Base-by-base conservation (phyloP, 2,329 filamentous ascomycete genomes). In the Sporothrix curviconia region DNA sequence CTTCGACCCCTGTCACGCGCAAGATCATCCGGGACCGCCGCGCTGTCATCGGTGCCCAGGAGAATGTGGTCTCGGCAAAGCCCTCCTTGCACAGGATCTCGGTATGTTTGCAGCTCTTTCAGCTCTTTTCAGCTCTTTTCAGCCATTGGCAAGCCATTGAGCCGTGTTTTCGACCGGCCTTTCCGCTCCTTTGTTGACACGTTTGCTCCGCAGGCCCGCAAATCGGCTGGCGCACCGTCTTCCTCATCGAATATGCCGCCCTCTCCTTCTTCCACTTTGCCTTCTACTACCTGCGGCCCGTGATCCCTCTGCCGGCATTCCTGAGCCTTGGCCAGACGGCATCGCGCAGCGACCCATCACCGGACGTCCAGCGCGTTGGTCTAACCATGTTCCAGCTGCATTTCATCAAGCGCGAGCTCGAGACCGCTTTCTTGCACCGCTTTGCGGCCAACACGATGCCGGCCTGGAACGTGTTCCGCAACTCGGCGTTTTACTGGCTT, bases 371-470 rank as follows among this genome's bases (percentile, higher is more conserved):
- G 73, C 82, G 80, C 65, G 28, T 78, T 96, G 53, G 81, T 86
- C 52, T 87, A 91, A 74, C 76, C 60, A 82, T 96, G 70, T 83
- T 96, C 66, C 76, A 85, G 57, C 72, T 87, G 12, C 94, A 99
- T 78, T 99, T 96, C 73, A 64, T 89, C 70, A 99, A 99, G 81
- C 91, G 94, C 68, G 94, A 99, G 77, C 80, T 90, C 63, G 94
- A 99, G 77, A 97, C 94, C 0, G 69, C 96, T 61, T 96, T 94
- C 70, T 82, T 99, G 61, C 94, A 99, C 79, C 90, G 90, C 70
- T 99, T 99, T 79, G 92, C 90, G 57, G 84, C 87, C 61, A 90
- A 88, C 67, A 99, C 94, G 50, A 99, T 99, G 94, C 94, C 94
- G 17, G 80, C 82, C 59, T 76, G 74, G 68, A 95, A 96, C 78